These are phyloP conservation scores for Colletotrichum chlorophyti DNA, from an alignment of 2,329 filamentous ascomycete genomes.

Conservation along the genomic window DNA sequence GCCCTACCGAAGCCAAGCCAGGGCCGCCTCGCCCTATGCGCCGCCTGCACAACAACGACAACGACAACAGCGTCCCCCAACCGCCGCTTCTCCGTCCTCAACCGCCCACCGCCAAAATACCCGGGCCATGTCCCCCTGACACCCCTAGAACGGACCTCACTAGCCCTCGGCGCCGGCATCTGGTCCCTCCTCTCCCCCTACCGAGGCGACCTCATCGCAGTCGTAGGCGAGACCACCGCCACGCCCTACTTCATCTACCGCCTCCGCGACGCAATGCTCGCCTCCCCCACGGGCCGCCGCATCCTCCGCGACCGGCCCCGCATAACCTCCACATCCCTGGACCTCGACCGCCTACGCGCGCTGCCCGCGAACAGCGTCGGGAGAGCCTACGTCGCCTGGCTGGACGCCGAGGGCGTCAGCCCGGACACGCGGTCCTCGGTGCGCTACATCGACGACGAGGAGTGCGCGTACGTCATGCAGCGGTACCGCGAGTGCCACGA, in stretches of 20 bases:
- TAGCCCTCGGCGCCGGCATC: constrained; percentile 71
- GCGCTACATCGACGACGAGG: constrained; percentile 90
- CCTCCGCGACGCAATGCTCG: constrained; percentile 91
- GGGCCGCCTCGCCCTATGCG: constrained; percentile 14
- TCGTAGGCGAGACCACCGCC: constrained; percentile 92
- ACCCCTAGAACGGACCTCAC: constrained; percentile 73
- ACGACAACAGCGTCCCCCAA: constrained; percentile 8
- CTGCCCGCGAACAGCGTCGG: constrained; percentile 80
- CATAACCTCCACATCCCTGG: constrained; percentile 77
- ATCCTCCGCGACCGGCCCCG: constrained; percentile 91
- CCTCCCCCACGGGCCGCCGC: constrained; percentile 80
- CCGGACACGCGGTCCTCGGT: constrained; percentile 87
- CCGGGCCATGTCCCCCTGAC: constrained; percentile 92
- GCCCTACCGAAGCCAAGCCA: neutral
- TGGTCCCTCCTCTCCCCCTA: constrained; percentile 76
- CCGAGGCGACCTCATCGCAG: constrained; percentile 89
- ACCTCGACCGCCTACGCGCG: constrained; percentile 72
- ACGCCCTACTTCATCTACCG: constrained; percentile 95
- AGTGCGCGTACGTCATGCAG: constrained; percentile 99
- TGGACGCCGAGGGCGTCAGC: constrained; percentile 92
- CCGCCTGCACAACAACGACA: constrained; percentile 28
- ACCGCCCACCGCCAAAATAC: constrained; percentile 86
- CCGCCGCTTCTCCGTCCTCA: constrained; percentile 76
- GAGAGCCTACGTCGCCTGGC: constrained; percentile 83
- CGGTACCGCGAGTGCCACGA: constrained; percentile 97